Evolutionary conservation across 768 basidiomycete genomes (phyloP).

Genomic region (Daedaleopsis sinensis): DNA sequence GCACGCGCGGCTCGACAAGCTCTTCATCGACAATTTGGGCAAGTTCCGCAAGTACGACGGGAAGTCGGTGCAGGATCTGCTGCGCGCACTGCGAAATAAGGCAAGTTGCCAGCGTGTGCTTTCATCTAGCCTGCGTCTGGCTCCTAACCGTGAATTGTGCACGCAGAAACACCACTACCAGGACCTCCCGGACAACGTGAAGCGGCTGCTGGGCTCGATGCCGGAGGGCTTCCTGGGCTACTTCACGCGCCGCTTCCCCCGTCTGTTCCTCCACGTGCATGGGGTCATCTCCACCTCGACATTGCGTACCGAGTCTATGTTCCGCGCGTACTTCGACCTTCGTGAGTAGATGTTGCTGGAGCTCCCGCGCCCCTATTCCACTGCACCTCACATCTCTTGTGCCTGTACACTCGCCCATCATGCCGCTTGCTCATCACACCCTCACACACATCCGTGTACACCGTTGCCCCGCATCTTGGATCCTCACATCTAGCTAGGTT

Average conservation of each 20-base stretch:
- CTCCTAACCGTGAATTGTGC: not conserved
- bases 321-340: conserved; percentile 85
- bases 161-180: conserved; percentile 95
- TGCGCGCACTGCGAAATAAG: conserved; percentile 95
- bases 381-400: not conserved
- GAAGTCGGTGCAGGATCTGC: conserved; percentile 84
- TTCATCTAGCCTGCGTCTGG: not conserved
- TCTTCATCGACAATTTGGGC: conserved; percentile 92
- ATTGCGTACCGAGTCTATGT: conserved; percentile 87
- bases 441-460: not conserved
- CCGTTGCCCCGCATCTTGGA: not conserved
- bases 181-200: conserved; percentile 91
- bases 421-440: not conserved
- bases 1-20: conserved; percentile 82
- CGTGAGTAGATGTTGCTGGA: conserved; percentile 39
- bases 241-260: conserved; percentile 92
- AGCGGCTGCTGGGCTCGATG: conserved; percentile 85
- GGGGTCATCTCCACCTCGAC: conserved; percentile 72
- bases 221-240: conserved; percentile 92
- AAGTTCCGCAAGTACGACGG: conserved; percentile 98
- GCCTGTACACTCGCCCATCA: not conserved
- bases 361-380: no score
- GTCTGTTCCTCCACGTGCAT: conserved; percentile 90
- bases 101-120: conserved; percentile 43
- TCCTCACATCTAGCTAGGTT: conserved; percentile 1